A percentile compares a stretch with the other conserved stretches of the same genome.
phyloP scores from a whole-genome alignment of 2,329 filamentous ascomycete genomes.

The Aspergillus tamarii region DNA sequence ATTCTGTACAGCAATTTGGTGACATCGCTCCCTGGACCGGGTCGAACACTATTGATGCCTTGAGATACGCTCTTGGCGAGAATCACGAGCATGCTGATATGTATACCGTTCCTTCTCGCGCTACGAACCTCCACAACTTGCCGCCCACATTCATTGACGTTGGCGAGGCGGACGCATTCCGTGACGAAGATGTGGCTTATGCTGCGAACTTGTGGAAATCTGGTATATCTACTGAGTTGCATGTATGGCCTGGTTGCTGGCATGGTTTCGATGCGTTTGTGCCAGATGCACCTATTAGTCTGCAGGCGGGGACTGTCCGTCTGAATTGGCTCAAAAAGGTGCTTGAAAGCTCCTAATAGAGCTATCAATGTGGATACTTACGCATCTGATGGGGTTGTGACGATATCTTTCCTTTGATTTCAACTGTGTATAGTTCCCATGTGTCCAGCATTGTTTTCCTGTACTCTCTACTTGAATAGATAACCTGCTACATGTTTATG shows the following conservation, averaged over 20 bases:
- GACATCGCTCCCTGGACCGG: constrained; percentile 10
- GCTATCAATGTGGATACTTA: neutral
- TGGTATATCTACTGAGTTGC: constrained; percentile 13
- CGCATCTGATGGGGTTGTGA: neutral
- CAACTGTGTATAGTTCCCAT: neutral
- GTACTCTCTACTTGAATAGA: no score
- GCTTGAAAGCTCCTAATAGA: neutral
- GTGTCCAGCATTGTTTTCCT: no score
- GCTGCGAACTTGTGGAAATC: constrained; percentile 11
- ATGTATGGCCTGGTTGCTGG: constrained; percentile 22
- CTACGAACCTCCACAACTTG: constrained; percentile 3
- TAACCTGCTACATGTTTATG: no score
- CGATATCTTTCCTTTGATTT: neutral
- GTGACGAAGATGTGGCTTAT: constrained; percentile 17
- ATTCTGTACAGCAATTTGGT: constrained; percentile 16
- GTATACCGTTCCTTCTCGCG: constrained; percentile 14
- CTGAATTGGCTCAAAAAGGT: constrained; percentile 13
- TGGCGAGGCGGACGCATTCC: constrained; percentile 18
- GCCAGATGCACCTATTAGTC: constrained; percentile 12
- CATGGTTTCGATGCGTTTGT: constrained; percentile 20
- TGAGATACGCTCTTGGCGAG: constrained; percentile 3
- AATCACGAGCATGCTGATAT: constrained; percentile 27
- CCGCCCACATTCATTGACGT: constrained; percentile 18
- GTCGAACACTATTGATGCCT: neutral
- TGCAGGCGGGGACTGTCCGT: constrained; percentile 5